A percentile compares a stretch with the other conserved stretches of the same genome.
phyloP scores from a whole-genome alignment of 129 eudicot species.

The Saussurea involucrata region DNA sequence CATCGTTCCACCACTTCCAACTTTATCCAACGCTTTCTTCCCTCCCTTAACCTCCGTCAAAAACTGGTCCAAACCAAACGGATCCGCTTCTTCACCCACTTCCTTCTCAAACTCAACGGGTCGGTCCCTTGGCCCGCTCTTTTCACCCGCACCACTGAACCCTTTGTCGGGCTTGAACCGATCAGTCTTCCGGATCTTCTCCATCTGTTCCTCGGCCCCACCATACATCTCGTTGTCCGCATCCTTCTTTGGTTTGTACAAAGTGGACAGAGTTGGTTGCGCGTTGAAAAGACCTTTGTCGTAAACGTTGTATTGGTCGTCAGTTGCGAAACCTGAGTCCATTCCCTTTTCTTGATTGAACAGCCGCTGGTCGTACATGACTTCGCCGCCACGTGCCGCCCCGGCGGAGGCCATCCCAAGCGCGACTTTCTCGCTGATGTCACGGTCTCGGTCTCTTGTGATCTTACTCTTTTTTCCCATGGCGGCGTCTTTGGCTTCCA shows the following conservation, averaged over 20 bases:
- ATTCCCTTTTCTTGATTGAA: slow-evolving; percentile 93
- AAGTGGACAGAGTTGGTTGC: slow-evolving; percentile 70
- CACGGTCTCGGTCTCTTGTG: slow-evolving; percentile 87
- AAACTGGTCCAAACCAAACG: slow-evolving; percentile 83
- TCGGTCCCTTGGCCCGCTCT: slow-evolving; percentile 52
- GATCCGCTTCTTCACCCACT: slow-evolving; percentile 69
- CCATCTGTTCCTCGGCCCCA: slow-evolving; percentile 80
- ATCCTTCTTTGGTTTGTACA: slow-evolving; percentile 85
- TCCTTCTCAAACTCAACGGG: slow-evolving; percentile 83
- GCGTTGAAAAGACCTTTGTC: slow-evolving; percentile 77
- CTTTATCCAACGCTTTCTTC: slow-evolving; percentile 67
- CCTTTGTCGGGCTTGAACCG: slow-evolving; percentile 77
- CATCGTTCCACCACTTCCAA: slow-evolving; percentile 80
- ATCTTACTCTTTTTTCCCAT: slow-evolving; percentile 93
- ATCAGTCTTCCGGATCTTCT: slow-evolving; percentile 75
- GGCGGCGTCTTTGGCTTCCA: slow-evolving; percentile 90
- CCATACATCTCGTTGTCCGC: slow-evolving; percentile 75
- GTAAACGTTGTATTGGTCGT: slow-evolving; percentile 72
- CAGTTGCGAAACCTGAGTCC: slow-evolving; percentile 85
- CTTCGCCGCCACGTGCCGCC: slow-evolving; percentile 66
- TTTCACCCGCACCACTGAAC: slow-evolving; percentile 65
- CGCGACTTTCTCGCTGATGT: slow-evolving; percentile 91
- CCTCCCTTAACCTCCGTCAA: slow-evolving; percentile 75
- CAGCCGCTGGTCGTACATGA: slow-evolving; percentile 76
- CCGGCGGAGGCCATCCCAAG: slow-evolving; percentile 85